Evolutionary conservation across 164 flowering plant species (phyloP).

Genomic region (Aristolochia contorta): DNA sequence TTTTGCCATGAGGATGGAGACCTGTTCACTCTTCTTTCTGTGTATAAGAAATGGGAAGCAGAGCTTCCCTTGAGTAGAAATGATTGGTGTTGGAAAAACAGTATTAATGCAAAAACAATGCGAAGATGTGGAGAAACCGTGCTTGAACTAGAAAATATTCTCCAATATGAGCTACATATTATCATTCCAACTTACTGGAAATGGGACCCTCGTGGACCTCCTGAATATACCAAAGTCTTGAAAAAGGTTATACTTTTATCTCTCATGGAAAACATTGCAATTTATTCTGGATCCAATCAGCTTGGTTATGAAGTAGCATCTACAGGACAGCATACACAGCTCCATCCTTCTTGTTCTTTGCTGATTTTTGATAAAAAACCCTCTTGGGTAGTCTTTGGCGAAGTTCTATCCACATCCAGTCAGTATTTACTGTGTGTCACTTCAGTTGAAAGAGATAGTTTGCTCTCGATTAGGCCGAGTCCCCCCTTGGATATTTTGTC

Average conservation of each 20-base stretch:
- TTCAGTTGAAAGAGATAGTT: slow-evolving; percentile 49
- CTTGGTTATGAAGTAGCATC: slow-evolving; percentile 90
- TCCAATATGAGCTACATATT: slow-evolving; percentile 46
- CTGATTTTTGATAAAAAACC: slow-evolving; percentile 58
- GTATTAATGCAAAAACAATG: slow-evolving; percentile 94
- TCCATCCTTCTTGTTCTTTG: slow-evolving; percentile 92
- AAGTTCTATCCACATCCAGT: slow-evolving; percentile 45
- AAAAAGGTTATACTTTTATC: slow-evolving; percentile 62
- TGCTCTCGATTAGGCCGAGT: slow-evolving; percentile 46
- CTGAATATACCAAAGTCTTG: slow-evolving; percentile 38
- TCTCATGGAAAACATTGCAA: slow-evolving; percentile 72
- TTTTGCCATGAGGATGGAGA: slow-evolving; percentile 86
- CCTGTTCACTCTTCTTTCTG: slow-evolving; percentile 85
- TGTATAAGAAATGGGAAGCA: slow-evolving; percentile 80
- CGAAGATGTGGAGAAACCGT: slow-evolving; percentile 76
- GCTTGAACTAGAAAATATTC: slow-evolving; percentile 57
- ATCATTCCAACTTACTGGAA: slow-evolving; percentile 61
- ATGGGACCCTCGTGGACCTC: slow-evolving; percentile 46
- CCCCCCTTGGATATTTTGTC: slow-evolving; percentile 42
- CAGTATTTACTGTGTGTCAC: slow-evolving; percentile 83
- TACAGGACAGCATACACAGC: slow-evolving; percentile 57
- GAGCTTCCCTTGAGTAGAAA: slow-evolving; percentile 35
- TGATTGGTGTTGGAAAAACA: slow-evolving; percentile 90
- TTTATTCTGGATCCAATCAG: slow-evolving; percentile 73
- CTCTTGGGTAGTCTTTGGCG: slow-evolving; percentile 82